Evolutionary conservation across 106 monocot genomes (phyloP), one percentile per base, ranked within the genome.

Genomic region (Iris macrosiphon): DNA sequence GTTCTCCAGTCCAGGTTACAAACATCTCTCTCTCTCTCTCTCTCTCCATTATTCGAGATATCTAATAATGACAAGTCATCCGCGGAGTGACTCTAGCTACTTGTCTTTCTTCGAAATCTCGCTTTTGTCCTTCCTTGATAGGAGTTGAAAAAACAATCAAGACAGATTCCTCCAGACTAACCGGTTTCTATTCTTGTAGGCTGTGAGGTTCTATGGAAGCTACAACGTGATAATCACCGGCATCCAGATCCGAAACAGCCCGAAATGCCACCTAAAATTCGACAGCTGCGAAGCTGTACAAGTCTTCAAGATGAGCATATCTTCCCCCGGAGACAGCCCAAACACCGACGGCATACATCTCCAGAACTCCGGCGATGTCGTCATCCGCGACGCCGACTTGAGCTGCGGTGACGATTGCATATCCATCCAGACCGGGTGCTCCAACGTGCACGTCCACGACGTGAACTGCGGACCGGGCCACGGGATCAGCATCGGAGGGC

Each of bases 221-320:
- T 13, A 55, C 33, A 65, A 67, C 32, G 75, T 81, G 21, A 60
- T 41, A 3, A 75, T 81, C 21, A 59, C 63, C 0, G 75, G 75
- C 30, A 72, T 81, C 11, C 68, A 51, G 11, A 84, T 84, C 25
- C 64, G 65, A 68, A 84, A 84, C 67, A 75, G 78, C 30, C 79
- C 84, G 0, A 50, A 75, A 40, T 65, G 46, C 35, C 84, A 84
- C 40, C 66, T 84, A n/a, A 84, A 78, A 46, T 79, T 84, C 30
- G 37, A 63, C 40, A 43, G 30, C 9, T 42, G 47, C 45, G 30
- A 34, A 27, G 54, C 50, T 12, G 71, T 51, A 14, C 14, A 38
- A 20, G 55, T 71, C 15, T 23, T 23, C 14, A 41, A 43, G 8
- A 22, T 71, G 16, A 48, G 29, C 14, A 63, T 71, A 15, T 40